Evolutionary conservation across 805 yeast genomes (phyloP).

Genomic region (Wickerhamiella galacta): DNA sequence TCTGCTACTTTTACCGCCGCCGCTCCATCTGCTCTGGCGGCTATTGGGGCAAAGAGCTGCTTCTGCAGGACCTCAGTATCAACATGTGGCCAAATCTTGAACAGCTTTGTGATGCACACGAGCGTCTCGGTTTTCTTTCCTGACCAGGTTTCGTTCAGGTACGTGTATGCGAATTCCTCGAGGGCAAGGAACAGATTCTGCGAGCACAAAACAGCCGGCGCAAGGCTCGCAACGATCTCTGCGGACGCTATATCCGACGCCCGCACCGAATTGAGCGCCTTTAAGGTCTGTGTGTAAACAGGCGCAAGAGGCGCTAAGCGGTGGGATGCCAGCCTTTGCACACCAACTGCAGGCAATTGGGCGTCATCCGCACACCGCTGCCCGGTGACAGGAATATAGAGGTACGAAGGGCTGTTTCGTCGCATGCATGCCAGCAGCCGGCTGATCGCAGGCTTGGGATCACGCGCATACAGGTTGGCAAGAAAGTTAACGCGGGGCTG

Average conservation of each 20-base stretch:
- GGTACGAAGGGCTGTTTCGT: not conserved
- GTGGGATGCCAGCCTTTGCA: not conserved
- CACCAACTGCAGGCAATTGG: not conserved
- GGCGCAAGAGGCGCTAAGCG: not conserved
- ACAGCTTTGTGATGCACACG: not conserved
- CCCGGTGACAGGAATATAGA: constrained; percentile 6
- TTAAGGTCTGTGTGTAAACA: not conserved
- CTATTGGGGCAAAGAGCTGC: constrained; percentile 1
- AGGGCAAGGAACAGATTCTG: constrained; percentile 1
- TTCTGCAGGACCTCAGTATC: not conserved
- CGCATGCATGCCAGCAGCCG: constrained; percentile 2
- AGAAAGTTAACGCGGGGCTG: constrained; percentile 1
- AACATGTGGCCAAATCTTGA: constrained; percentile 5
- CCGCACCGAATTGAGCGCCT: not conserved
- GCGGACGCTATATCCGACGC: not conserved
- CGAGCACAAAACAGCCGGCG: not conserved
- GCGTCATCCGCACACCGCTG: not conserved
- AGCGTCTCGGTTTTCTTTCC: not conserved
- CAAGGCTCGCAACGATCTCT: constrained; percentile 1
- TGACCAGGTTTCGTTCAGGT: not conserved
- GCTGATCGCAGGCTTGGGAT: not conserved
- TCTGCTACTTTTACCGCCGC: not conserved
- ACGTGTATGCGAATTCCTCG: constrained; percentile 4
- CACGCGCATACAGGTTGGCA: not conserved
- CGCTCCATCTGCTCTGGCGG: not conserved